Percentiles rank a stretch among this genome's conserved stretches.
Evolutionary conservation across 2,329 filamentous ascomycete genomes (phyloP).

Genomic region (Lachnellula hyalina): DNA sequence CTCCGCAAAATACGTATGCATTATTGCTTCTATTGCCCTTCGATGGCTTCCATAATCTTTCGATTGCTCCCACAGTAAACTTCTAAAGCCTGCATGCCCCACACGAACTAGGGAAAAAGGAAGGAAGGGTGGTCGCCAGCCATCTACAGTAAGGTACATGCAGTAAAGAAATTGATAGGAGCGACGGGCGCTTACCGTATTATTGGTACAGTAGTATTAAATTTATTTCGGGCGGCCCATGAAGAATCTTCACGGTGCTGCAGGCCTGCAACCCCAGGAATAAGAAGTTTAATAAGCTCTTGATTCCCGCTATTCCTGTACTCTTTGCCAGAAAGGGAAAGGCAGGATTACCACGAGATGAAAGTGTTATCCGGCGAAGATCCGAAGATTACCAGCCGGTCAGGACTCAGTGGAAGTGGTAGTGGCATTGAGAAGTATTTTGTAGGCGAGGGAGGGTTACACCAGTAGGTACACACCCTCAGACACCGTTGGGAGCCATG

Average conservation of each 20-base stretch:
- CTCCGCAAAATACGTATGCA: conserved; percentile 14
- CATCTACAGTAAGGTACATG: background rate
- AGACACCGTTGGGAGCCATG: background rate
- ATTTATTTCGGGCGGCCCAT: too few species aligned
- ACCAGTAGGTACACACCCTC: background rate
- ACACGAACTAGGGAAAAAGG: background rate
- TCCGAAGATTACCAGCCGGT: background rate
- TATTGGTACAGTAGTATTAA: background rate
- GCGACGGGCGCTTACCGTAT: background rate
- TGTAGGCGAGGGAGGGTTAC: background rate
- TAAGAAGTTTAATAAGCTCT: background rate
- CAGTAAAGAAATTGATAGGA: background rate
- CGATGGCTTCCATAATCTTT: background rate
- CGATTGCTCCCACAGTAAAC: conserved; percentile 5
- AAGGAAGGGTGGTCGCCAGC: background rate
- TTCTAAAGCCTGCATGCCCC: conserved; percentile 17
- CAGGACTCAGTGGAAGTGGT: too few species aligned
- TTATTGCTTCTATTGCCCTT: conserved; percentile 4
- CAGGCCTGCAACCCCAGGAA: background rate
- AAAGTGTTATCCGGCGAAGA: background rate
- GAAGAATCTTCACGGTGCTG: conserved; percentile 16
- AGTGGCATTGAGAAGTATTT: too few species aligned
- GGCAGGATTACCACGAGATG: background rate
- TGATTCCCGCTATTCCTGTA: background rate
- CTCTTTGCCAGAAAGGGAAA: background rate